A percentile compares a stretch with the other conserved stretches of the same genome.
Conservation (phyloP, 768 basidiomycete genomes). For the Obba rivulosa region DNA sequence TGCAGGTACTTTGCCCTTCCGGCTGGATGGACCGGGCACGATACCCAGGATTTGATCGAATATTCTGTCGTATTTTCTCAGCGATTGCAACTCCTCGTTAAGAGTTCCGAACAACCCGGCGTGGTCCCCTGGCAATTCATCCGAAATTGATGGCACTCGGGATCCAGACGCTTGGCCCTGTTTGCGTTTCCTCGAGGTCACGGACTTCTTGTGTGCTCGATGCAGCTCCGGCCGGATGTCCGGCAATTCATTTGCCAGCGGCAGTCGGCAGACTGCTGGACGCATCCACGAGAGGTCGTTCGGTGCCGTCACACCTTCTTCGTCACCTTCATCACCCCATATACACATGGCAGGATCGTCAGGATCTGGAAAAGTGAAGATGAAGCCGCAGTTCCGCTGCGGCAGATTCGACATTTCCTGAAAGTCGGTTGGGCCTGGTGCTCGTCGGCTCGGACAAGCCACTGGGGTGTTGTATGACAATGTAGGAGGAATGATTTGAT, state of each 20-base stretch:
- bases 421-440: not conserved
- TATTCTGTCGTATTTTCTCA: not conserved
- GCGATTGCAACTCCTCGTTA: no score
- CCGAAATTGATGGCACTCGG: no score
- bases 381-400: slow-evolving; percentile 12
- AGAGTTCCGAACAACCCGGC: no score
- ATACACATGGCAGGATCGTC: slow-evolving; percentile 14
- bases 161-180: no score
- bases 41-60: not conserved
- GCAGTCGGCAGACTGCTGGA: no score
- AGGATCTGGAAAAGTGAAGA: slow-evolving; percentile 21
- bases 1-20: not conserved
- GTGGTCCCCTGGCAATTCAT: no score
- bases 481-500: not conserved
- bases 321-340: not conserved
- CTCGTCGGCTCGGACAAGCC: not conserved
- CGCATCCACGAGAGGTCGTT: no score
- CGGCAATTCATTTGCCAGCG: no score
- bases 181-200: no score
- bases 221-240: no score
- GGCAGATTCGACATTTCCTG: slow-evolving; percentile 6
- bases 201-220: no score
- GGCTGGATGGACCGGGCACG: not conserved
- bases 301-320: not conserved
- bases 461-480: not conserved